These are phyloP conservation scores for Echinochloa phyllopogon DNA, from an alignment of 176 grass and related monocot species.

Conservation along the genomic window DNA sequence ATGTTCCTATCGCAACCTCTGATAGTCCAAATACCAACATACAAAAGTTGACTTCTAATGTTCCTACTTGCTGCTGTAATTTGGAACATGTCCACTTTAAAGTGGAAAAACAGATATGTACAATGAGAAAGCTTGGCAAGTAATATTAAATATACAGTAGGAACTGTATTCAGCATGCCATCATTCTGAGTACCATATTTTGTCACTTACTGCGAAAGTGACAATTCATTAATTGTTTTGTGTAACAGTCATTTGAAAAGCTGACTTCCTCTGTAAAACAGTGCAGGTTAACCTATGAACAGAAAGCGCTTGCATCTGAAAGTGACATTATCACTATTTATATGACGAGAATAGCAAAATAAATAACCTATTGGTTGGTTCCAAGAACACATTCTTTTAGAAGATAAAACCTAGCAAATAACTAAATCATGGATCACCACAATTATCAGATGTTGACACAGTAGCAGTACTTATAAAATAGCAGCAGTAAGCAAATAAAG, in stretches of 20 bases:
- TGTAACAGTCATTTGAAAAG: conserved; percentile 19
- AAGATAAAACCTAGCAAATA: neutral
- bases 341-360: conserved; percentile 1
- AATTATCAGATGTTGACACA: neutral
- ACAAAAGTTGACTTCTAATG: neutral
- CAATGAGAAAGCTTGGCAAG: neutral
- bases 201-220: neutral
- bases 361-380: neutral
- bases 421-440: neutral
- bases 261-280: neutral
- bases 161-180: neutral
- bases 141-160: neutral
- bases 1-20: conserved; percentile 15
- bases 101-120: neutral
- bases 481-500: neutral
- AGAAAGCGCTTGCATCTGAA: conserved; percentile 4
- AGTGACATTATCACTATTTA: neutral
- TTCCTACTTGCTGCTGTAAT: conserved; percentile 11
- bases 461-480: neutral
- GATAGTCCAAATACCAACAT: conserved; percentile 2
- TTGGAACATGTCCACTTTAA: neutral
- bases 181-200: conserved; percentile 16
- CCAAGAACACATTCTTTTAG: conserved; percentile 10
- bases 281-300: conserved; percentile 2
- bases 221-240: neutral